Evolutionary conservation across 495 filamentous ascomycete genomes (phyloP), one percentile per base, ranked within the genome.

Genomic region (Aspergillus indologenus): DNA sequence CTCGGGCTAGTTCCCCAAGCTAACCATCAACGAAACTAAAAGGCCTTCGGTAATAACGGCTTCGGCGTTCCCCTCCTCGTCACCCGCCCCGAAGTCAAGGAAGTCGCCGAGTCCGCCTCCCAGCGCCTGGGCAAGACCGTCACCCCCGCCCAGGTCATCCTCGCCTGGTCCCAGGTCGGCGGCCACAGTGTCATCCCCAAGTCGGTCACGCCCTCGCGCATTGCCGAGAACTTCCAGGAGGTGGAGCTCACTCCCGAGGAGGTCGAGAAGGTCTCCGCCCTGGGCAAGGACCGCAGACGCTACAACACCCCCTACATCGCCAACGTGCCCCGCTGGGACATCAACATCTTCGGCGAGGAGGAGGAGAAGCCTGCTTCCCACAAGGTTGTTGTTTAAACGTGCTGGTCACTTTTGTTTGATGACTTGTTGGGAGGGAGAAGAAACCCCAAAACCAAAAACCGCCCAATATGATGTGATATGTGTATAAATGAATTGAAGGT

Each of bases 141-240:
- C 64, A 71, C 61, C 56, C 65, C 66, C 45, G 75, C 76, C 46
- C 75, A 79, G 49, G 76, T 76, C 54, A 73, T 77, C 54, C 76
- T 79, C 53, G 75, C 74, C 66, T 79, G 76, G 77, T 79, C 75
- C 56, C 74, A 78, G 61, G 68, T 75, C 15, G 76, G 75, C 42
- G 78, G 76, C 51, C 69, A 76, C 69, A 77, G 73, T 59, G 78
- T 80, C 60, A 80, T 80, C 63, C 78, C 78, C 62, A 80, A 80
- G 71, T 79, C 76, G 21, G 71, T 79, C 40, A 80, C 75, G 18
- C 64, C 75, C 21, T 75, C 74, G 31, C 76, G 78, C 56, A 80
- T 79, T 49, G 63, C 56, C 57, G 72, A 73, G 57, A 80, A 80
- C 74, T 79, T 80, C 70, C 67, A 77, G 66, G 78, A 80, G 68